Percentiles rank a stretch among this genome's conserved stretches.
These are phyloP conservation scores for Euphrasia confusa DNA, from an alignment of 257 asterid genomes.

Conservation along the genomic window DNA sequence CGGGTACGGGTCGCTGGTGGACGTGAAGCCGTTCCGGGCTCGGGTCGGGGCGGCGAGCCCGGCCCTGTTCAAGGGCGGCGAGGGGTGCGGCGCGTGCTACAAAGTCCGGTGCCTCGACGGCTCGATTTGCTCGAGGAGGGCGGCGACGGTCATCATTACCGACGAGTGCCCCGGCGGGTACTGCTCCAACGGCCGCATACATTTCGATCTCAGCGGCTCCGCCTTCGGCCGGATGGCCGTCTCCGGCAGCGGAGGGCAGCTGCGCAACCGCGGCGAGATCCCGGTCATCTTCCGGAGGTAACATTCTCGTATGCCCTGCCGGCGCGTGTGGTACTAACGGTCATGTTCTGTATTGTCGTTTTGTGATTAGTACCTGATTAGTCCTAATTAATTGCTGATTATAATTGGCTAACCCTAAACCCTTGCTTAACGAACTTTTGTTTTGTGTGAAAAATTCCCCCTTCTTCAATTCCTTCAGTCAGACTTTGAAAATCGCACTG, in stretches of 20 bases:
- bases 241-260: constrained; percentile 58
- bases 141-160: constrained; percentile 84
- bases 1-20: constrained; percentile 89
- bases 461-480: no score
- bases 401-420: no score
- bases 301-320: not conserved
- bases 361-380: constrained; percentile 21
- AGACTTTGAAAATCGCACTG: no score
- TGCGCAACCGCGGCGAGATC: constrained; percentile 84
- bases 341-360: constrained; percentile 46
- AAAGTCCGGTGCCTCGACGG: constrained; percentile 79
- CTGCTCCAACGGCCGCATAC: constrained; percentile 57
- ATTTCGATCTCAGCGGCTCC: constrained; percentile 94
- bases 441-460: no score
- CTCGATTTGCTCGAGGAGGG: constrained; percentile 82
- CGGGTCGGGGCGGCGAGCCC: constrained; percentile 98
- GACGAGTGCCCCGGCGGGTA: constrained; percentile 94
- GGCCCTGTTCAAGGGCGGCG: constrained; percentile 77
- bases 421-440: no score
- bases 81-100: constrained; percentile 96
- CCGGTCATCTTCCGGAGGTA: constrained; percentile 80
- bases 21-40: constrained; percentile 86
- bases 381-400: not conserved
- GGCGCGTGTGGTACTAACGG: constrained; percentile 32
- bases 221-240: constrained; percentile 91